Evolutionary conservation across 495 filamentous ascomycete genomes (phyloP).

Genomic region (Rusavskia elegans): DNA sequence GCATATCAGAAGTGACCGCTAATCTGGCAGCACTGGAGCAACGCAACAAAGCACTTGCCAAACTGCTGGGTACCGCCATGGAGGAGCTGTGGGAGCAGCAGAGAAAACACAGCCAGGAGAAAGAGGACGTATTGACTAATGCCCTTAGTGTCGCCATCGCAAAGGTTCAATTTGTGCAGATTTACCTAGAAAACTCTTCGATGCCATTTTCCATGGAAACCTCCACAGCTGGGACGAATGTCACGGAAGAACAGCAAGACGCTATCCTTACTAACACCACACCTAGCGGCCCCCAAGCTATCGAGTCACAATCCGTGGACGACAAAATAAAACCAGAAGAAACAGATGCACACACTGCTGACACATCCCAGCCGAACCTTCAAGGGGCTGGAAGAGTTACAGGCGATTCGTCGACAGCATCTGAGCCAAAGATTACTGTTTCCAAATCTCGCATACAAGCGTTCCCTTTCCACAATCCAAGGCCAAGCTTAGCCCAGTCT

Average conservation of each 20-base stretch:
- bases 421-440: neutral
- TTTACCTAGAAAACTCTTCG: conserved; percentile 52
- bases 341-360: neutral
- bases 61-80: conserved; percentile 55
- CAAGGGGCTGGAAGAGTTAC: neutral
- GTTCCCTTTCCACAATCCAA: conserved; percentile 12
- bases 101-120: conserved; percentile 23
- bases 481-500: conserved; percentile 63
- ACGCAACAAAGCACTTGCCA: conserved; percentile 57
- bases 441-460: neutral
- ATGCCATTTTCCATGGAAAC: conserved; percentile 37
- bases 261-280: neutral
- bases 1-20: conserved; percentile 13
- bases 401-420: neutral
- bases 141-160: conserved; percentile 49
- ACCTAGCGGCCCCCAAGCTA: no score
- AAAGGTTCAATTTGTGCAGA: conserved; percentile 63
- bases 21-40: conserved; percentile 39
- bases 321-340: neutral
- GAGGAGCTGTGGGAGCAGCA: conserved; percentile 43
- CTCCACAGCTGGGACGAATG: neutral
- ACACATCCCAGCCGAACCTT: neutral
- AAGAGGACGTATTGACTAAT: conserved; percentile 22
- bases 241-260: neutral
- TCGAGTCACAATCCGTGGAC: no score